These are phyloP conservation scores for Pyrus hybrid DNA, from an alignment of 331 rosid genomes.

Conservation along the genomic window DNA sequence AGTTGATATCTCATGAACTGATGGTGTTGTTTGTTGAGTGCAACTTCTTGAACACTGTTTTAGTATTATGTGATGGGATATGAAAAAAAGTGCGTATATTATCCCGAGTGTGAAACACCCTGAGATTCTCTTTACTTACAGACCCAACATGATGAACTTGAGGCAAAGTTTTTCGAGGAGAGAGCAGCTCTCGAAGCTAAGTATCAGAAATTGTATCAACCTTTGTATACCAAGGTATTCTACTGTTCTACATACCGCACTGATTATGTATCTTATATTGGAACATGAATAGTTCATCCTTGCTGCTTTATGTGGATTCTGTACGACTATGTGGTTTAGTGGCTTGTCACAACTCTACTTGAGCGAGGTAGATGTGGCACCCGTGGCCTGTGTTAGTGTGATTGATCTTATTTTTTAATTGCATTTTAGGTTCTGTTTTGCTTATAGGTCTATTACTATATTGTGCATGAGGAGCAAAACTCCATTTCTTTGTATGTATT, in stretches of 20 bases:
- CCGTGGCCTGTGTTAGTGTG: neutral
- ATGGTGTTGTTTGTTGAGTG: neutral
- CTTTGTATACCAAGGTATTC: conserved; percentile 56
- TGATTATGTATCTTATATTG: too few species aligned
- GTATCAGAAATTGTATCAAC: conserved; percentile 67
- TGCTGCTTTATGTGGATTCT: neutral
- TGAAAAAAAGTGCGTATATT: neutral
- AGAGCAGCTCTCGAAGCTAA: conserved; percentile 81
- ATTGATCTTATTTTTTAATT: neutral
- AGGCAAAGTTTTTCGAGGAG: conserved; percentile 70
- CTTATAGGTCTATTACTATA: neutral
- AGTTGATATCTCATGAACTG: neutral
- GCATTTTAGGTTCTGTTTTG: neutral
- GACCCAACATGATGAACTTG: conserved; percentile 70
- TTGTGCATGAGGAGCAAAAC: neutral
- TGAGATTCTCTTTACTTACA: conserved; percentile 9
- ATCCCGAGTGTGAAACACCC: neutral
- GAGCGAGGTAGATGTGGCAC: neutral
- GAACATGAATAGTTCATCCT: too few species aligned
- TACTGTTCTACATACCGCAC: neutral
- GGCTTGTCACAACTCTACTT: neutral
- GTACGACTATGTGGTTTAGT: neutral
- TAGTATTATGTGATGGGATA: neutral
- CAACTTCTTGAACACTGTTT: neutral
- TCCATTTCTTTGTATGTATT: neutral